Base-by-base conservation (phyloP, 2,329 filamentous ascomycete species). In the Talaromyces sp. region DNA sequence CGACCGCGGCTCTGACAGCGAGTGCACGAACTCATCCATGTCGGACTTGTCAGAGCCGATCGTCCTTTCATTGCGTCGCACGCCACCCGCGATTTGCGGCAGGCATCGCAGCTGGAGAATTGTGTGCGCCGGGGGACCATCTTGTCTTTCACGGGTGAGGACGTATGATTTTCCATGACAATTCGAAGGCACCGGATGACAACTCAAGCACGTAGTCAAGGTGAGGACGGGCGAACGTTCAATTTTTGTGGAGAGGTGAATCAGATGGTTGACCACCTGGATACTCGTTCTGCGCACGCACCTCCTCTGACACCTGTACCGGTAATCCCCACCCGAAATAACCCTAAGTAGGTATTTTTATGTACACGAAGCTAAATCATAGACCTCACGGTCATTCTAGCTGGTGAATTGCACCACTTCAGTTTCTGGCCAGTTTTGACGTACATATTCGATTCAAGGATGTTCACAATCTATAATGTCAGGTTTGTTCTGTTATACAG, bases 91-190 rank as follows among this genome's bases (percentile, higher is more conserved):
- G 71, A 69, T 25, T 67, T 67, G 31, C 73, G 72, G 55, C 72
- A 74, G 18, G 68, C 67, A 65, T 75, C 73, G 57, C 73, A 75
- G 59, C 72, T 74, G 11, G 72, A 75, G 58, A 73, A 75, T 50
- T 75, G 73, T 28, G 65, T 71, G 31, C 72, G 69, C 18, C 69
- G 69, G 3, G 61, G 61, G 8, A 63, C 54, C 8, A 57, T 16
- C 5, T 42, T 21, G 16, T 42, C 54, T 14, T 57, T 57, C 3
- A 18, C 14, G 37, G 23, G 8, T 14, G 37, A 55, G 21, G 42
- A 31, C n/a, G 14, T 11, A n/a, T 16, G 6, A 31, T 50, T 16
- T 50, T 31, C 31, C 46, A 50, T 50, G 25, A 31, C 18, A 12
- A 6, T 2, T 16, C 9, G 14, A 25, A 28, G 5, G 44, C 25